A percentile compares a stretch with the other conserved stretches of the same genome.
These are phyloP conservation scores for Pseudogymnoascus sp. DNA, from an alignment of 2,329 filamentous ascomycete genomes.

Conservation along the genomic window DNA sequence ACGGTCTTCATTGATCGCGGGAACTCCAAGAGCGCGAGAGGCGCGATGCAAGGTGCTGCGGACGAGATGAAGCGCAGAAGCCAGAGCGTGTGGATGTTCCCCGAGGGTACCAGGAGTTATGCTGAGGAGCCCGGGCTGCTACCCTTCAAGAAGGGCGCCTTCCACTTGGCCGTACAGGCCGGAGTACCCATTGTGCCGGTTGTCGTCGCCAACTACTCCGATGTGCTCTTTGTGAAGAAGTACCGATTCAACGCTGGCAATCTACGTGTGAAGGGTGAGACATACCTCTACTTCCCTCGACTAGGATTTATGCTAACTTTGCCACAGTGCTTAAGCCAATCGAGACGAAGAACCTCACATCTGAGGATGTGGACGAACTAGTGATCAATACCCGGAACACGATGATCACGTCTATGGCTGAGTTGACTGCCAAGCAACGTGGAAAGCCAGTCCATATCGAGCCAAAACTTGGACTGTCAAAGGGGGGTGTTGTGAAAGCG, in stretches of 20 bases:
- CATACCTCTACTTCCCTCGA: background rate
- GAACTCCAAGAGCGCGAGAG: slow-evolving; percentile 73
- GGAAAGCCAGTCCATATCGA: slow-evolving; percentile 30
- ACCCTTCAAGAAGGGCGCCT: slow-evolving; percentile 98
- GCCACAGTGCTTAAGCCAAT: slow-evolving; percentile 72
- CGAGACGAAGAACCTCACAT: slow-evolving; percentile 62
- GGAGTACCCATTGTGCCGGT: slow-evolving; percentile 88
- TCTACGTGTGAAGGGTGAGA: slow-evolving; percentile 68
- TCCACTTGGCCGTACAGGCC: slow-evolving; percentile 90
- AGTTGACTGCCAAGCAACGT: slow-evolving; percentile 45
- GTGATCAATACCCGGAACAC: slow-evolving; percentile 59
- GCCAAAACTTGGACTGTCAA: slow-evolving; percentile 10
- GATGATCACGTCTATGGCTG: slow-evolving; percentile 64
- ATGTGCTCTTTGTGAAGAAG: slow-evolving; percentile 59
- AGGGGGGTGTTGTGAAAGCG: slow-evolving; percentile 22
- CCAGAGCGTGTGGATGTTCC: slow-evolving; percentile 80
- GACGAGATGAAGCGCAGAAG: slow-evolving; percentile 64
- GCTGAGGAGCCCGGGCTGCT: slow-evolving; percentile 71
- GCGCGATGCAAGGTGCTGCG: slow-evolving; percentile 79
- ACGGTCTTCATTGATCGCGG: slow-evolving; percentile 93
- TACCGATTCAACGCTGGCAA: slow-evolving; percentile 59
- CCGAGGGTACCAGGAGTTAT: slow-evolving; percentile 91
- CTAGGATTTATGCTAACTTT: slow-evolving; percentile 12
- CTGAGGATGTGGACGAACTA: slow-evolving; percentile 71
- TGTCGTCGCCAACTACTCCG: slow-evolving; percentile 71